Evolutionary conservation across 768 basidiomycete species (phyloP), one percentile per base, ranked within the genome.

Genomic region (Kwoniella bestiolae): DNA sequence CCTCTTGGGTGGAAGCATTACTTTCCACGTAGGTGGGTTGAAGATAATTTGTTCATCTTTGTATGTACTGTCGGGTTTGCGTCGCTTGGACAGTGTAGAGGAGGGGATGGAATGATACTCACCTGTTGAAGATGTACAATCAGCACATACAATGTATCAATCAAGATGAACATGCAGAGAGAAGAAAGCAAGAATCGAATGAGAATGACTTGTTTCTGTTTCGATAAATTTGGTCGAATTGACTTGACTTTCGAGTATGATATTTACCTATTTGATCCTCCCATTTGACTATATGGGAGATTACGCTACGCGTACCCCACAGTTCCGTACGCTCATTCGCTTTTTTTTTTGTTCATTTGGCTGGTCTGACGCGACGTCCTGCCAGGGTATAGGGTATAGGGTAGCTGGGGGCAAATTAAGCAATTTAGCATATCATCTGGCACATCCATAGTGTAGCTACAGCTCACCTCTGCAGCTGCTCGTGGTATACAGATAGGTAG

Each of bases 41-140:
- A 61, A 61, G 60, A 55, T 55, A 61, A 52, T 26, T 32, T 61
- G 26, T 49, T 61, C 60, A 61, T 61, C 60, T 61, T 50, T 52
- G 31, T 45, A 44, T 41, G 18, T 57, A 46, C 38, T 28, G 41
- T 34, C 11, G 34, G 28, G 31, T 9, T n/a, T n/a, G n/a, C n/a
- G n/a, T n/a, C n/a, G n/a, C n/a, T n/a, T 7, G 51, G 51, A 53
- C 21, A 38, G 55, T 14, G 16, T 2, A 26, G 21, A 21, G 32
- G n/a, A 18, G 55, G 32, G 16, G 9, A 32, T 28, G 47, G n/a
- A n/a, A n/a, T n/a, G n/a, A n/a, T n/a, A n/a, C n/a, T n/a, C n/a
- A n/a, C n/a, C n/a, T n/a, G n/a, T n/a, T n/a, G n/a, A n/a, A n/a
- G n/a, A n/a, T n/a, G n/a, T n/a, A n/a, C n/a, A n/a, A n/a, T n/a